These are phyloP conservation scores for Cytospora piceae DNA, from an alignment of 2,329 filamentous ascomycete species.

Conservation along the genomic window DNA sequence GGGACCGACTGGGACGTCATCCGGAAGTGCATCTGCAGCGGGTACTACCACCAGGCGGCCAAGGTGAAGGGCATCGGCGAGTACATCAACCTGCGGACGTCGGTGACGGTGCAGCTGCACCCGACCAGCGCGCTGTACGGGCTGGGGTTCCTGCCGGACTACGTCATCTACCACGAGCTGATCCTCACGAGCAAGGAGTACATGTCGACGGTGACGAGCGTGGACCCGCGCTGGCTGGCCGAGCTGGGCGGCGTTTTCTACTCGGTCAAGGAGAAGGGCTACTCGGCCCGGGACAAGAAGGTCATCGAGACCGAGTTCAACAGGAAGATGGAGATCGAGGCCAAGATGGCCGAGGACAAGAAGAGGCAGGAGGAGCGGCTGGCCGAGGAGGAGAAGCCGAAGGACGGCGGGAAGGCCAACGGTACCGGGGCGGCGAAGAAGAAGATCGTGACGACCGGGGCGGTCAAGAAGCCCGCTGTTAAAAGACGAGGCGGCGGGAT, in stretches of 20 bases:
- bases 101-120: conserved; percentile 91
- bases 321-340: conserved; percentile 87
- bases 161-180: conserved; percentile 96
- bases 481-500: conserved; percentile 59
- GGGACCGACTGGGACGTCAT: conserved; percentile 98
- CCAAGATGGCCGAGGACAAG: conserved; percentile 88
- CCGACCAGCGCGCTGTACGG: conserved; percentile 94
- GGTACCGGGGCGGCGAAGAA: conserved; percentile 43
- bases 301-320: conserved; percentile 93
- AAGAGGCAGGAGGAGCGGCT: conserved; percentile 63
- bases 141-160: conserved; percentile 90
- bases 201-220: conserved; percentile 94
- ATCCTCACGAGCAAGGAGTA: conserved; percentile 97
- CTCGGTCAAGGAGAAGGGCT: conserved; percentile 96
- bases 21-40: conserved; percentile 93
- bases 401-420: conserved; percentile 43
- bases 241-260: conserved; percentile 98
- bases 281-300: conserved; percentile 81
- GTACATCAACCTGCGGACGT: conserved; percentile 94
- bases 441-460: conserved; percentile 65
- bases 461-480: conserved; percentile 63
- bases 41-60: conserved; percentile 97
- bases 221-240: conserved; percentile 96
- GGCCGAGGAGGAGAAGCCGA: conserved; percentile 53
- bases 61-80: conserved; percentile 96